A percentile compares a stretch with the other conserved stretches of the same genome.
Evolutionary conservation across 306 rosid species (phyloP).

Genomic region (Cicer chorassanicum): DNA sequence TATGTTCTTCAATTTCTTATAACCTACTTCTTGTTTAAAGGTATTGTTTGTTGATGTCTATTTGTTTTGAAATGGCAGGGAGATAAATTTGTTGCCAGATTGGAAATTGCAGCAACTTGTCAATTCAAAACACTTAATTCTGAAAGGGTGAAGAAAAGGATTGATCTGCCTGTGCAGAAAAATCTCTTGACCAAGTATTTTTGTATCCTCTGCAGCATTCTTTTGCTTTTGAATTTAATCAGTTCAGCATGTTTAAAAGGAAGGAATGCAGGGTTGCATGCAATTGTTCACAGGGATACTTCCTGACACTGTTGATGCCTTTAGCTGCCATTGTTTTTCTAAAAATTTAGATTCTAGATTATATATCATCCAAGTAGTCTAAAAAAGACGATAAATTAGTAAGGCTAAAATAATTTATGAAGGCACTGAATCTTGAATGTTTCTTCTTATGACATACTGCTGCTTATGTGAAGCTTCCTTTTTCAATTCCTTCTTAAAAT

Average conservation of each 20-base stretch:
- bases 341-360: conserved; percentile 1
- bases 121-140: conserved; percentile 54
- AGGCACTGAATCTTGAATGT: conserved; percentile 20
- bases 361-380: conserved; percentile 25
- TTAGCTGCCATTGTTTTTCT: conserved; percentile 11
- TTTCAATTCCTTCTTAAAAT: conserved; percentile 28
- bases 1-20: conserved; percentile 13
- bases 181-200: conserved; percentile 85
- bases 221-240: conserved; percentile 7
- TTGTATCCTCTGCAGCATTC: conserved; percentile 70
- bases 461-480: background rate
- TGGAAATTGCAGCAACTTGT: conserved; percentile 46
- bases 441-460: conserved; percentile 18
- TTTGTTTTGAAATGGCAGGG: conserved; percentile 56
- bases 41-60: conserved; percentile 37
- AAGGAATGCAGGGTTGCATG: conserved; percentile 35
- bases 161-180: conserved; percentile 90
- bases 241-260: conserved; percentile 33
- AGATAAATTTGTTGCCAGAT: conserved; percentile 45
- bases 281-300: conserved; percentile 26
- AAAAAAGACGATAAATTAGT: conserved; percentile 3
- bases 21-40: conserved; percentile 32
- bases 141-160: conserved; percentile 65
- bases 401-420: conserved; percentile 9
- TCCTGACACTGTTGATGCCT: conserved; percentile 13